Conservation (phyloP, 129 eudicot species). For the Deinandra increscens region DNA sequence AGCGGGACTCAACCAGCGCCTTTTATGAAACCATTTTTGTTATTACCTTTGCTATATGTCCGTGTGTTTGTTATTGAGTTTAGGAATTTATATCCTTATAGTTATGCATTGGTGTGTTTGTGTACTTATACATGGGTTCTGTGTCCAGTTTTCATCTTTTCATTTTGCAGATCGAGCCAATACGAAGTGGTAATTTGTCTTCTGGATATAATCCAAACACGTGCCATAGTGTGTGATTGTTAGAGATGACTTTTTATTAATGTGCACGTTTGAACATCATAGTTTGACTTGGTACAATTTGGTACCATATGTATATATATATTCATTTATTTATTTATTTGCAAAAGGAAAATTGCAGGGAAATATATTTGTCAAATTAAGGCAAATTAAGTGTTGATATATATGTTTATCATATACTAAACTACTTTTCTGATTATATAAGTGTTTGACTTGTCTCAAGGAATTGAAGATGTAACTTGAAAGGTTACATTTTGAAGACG, state of each 20-base stretch:
- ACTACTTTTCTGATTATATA: too few species aligned
- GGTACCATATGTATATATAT: too few species aligned
- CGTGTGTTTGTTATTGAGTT: not conserved
- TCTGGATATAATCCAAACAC: slow-evolving; percentile 88
- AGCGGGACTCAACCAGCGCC: not conserved
- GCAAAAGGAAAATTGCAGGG: too few species aligned
- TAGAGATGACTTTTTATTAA: slow-evolving; percentile 22
- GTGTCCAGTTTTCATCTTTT: slow-evolving; percentile 25
- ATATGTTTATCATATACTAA: too few species aligned
- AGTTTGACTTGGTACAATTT: too few species aligned
- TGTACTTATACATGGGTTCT: not conserved
- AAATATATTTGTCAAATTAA: too few species aligned
- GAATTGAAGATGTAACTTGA: too few species aligned
- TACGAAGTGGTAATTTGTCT: slow-evolving; percentile 88
- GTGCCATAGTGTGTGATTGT: slow-evolving; percentile 91
- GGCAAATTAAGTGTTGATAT: too few species aligned
- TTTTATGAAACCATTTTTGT: not conserved
- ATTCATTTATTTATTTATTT: too few species aligned
- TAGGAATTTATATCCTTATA: not conserved
- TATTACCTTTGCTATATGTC: not conserved
- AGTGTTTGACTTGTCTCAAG: too few species aligned
- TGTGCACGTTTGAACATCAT: slow-evolving; percentile 23
- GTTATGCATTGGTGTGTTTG: not conserved
- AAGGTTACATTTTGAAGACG: too few species aligned
- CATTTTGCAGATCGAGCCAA: slow-evolving; percentile 72